Evolutionary conservation across 345 rosid genomes (phyloP), one percentile per base, ranked within the genome.

Genomic region (Hibiscus syriacus): DNA sequence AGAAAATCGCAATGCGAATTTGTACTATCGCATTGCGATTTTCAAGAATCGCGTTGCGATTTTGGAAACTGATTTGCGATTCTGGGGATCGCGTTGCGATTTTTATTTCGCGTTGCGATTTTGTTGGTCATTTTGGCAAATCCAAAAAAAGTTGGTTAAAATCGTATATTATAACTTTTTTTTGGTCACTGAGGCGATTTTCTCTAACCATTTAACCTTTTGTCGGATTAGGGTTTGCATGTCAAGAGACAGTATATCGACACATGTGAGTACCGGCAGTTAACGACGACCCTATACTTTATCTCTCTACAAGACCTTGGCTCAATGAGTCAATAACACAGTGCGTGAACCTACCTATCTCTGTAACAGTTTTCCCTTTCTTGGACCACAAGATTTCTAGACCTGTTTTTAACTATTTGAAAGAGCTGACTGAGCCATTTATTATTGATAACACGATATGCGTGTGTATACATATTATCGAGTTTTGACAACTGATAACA

Each of bases 251-350:
- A 45, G 49, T 45, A 45, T 45, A 45, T 3, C n/a, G 65, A 61
- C n/a, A 54, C 39, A 64, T 64, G 67, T 64, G 67, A 16, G 25
- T 64, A n/a, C n/a, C n/a, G 67, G 14, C 38, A 25, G 67, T 25
- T 43, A 63, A n/a, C n/a, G n/a, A 23, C 16, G 16, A 17, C 22
- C 52, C 53, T 48, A 48, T 43, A 12, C 4, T 43, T 43, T 48
- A 17, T n/a, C 53, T 48, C 20, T 48, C 53, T 17, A 48, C 22
- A 16, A 52, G 49, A 39, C 2, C 20, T 22, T 39, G 30, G 34
- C 25, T 16, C 54, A 6, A 25, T 25, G 36, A 1, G 43, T 36
- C 39, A 36, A 36, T 36, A 36, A 36, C 39, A 45, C 5, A 16
- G 55, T 26, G 9, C 36, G 2, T 7, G 52, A 23, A 38, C 50